phyloP scores from a whole-genome alignment of 2,329 filamentous ascomycete species.

The Chaetomiaceae sp. region DNA sequence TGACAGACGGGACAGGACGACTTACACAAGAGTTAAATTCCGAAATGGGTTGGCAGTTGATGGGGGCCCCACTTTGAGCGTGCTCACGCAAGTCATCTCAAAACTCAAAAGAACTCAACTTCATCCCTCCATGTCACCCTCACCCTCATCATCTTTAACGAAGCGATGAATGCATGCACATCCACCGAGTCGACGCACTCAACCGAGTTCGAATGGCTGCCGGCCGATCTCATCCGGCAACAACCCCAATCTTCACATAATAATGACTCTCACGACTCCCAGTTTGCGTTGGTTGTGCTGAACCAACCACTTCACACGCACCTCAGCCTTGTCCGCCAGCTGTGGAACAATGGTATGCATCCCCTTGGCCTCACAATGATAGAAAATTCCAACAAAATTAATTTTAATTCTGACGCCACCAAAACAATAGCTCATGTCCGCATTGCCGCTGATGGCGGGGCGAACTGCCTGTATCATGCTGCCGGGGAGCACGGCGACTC shows the following conservation, averaged over 20 bases:
- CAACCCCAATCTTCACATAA: background rate
- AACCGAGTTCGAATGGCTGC: conserved; percentile 17
- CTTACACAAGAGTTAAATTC: too few relatives aligned
- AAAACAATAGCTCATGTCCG: conserved; percentile 63
- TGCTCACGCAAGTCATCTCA: too few relatives aligned
- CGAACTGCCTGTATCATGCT: conserved; percentile 63
- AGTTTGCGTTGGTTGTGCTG: conserved; percentile 45
- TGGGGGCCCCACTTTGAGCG: background rate
- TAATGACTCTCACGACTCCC: background rate
- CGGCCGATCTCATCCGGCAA: conserved; percentile 11
- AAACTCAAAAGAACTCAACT: too few relatives aligned
- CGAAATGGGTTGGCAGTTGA: too few relatives aligned
- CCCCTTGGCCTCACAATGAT: too few relatives aligned
- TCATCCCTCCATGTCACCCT: too few relatives aligned
- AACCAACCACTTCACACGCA: conserved; percentile 46
- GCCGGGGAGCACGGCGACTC: conserved; percentile 16
- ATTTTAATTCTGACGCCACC: too few relatives aligned
- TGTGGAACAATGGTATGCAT: conserved; percentile 46
- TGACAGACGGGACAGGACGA: too few relatives aligned
- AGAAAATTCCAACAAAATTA: too few relatives aligned
- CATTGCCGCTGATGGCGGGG: conserved; percentile 87
- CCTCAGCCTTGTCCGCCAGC: conserved; percentile 42
- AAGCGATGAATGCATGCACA: conserved; percentile 4
- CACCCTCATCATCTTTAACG: background rate
- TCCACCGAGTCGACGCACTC: background rate